Evolutionary conservation across 352 stramenopile species (phyloP), one percentile per base, ranked within the genome.

Genomic region (Pythium plurisporium): DNA sequence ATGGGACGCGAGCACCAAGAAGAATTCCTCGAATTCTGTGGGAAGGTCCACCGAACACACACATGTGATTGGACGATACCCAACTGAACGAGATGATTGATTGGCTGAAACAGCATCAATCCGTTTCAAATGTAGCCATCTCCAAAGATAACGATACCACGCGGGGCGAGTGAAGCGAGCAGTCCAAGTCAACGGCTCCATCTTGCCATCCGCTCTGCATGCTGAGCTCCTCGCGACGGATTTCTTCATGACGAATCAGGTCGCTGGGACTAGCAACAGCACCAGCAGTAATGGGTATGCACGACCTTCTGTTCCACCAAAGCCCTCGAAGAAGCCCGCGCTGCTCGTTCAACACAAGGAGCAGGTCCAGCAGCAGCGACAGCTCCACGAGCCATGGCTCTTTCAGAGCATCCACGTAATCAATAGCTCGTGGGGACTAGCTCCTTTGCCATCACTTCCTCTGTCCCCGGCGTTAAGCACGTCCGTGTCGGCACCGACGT

Each of bases 391-490:
- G 51, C 77, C 77, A 12, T 90, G 80, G 80, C 64, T 90, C 20
- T 89, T 88, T 68, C 80, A 88, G 50, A 90, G 77, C 47, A 61
- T 78, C 40, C 76, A 70, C 48, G 48, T 77, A 10, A 60, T 82
- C 25, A 47, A 62, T 10, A 64, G 50, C 1, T 64, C 62, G 22
- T 57, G 33, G 41, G 34, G 23, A 11, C 5, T 22, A 5, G 41
- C 50, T 3, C 19, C 43, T 14, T 17, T 57, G 29, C 55, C 46
- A 7, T 34, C 44, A 2, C 30, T 68, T 0, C 54, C 46, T 5
- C n/a, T n/a, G n/a, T 55, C 49, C 10, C 29, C 52, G 10, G 31
- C 30, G 29, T 25, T 45, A 41, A 36, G 14, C 12, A 14, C 42
- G 23, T 59, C 37, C n/a, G 14, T 34, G 14, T 40, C 54, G 22